phyloP scores from a whole-genome alignment of 1,284 basidiomycete genomes.

The Xerocomus minutiporus region DNA sequence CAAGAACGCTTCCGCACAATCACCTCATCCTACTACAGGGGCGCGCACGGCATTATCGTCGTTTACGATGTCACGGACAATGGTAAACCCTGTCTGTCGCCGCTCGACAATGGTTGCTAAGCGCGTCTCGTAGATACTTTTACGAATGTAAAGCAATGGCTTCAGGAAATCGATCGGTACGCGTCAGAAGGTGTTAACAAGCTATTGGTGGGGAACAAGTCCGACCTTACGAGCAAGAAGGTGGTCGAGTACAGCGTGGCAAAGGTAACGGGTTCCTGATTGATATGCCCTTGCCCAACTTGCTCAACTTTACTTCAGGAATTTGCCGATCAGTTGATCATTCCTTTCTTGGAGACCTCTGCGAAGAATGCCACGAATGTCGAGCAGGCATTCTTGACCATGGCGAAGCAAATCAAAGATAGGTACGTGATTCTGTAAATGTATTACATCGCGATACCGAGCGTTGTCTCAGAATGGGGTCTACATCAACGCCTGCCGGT shows the following conservation, averaged over 20 bases:
- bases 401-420: slow-evolving; percentile 99
- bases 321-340: slow-evolving; percentile 92
- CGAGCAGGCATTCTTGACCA: slow-evolving; percentile 98
- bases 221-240: slow-evolving; percentile 96
- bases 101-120: slow-evolving; percentile 7
- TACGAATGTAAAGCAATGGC: slow-evolving; percentile 99
- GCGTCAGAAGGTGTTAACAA: slow-evolving; percentile 99
- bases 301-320: slow-evolving; percentile 48
- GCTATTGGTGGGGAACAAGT: slow-evolving; percentile 97
- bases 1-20: slow-evolving; percentile 98
- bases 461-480: slow-evolving; percentile 59
- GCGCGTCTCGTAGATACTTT: slow-evolving; percentile 70
- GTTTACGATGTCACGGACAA: slow-evolving; percentile 99
- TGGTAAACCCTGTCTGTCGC: slow-evolving; percentile 45
- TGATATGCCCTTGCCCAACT: background rate
- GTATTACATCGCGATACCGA: slow-evolving; percentile 1
- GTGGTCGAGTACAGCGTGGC: slow-evolving; percentile 97
- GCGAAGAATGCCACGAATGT: slow-evolving; percentile 99
- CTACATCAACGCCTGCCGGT: slow-evolving; percentile 65
- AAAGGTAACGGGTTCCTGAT: slow-evolving; percentile 57
- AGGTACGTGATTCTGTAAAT: slow-evolving; percentile 47
- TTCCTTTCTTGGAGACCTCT: slow-evolving; percentile 98
- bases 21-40: slow-evolving; percentile 95
- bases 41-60: slow-evolving; percentile 95
- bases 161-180: slow-evolving; percentile 99